Evolutionary conservation across 1,139 yeast species (phyloP).

Genomic region (Torulaspora globosa): DNA sequence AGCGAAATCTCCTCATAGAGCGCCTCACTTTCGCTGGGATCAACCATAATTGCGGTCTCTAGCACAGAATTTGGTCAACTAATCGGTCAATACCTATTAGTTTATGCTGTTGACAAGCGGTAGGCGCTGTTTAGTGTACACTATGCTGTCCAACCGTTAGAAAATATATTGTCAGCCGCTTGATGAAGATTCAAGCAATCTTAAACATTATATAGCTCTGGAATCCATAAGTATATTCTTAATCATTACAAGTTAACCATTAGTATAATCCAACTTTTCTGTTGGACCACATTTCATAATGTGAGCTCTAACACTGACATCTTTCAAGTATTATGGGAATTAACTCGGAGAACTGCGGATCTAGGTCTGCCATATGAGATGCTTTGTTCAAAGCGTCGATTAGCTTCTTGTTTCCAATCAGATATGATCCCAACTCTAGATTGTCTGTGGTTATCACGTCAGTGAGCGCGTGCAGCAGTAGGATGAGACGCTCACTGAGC

Average conservation of each 20-base stretch:
- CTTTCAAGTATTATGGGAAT: slow-evolving; percentile 8
- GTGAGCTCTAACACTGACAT: neutral
- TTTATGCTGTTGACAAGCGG: neutral
- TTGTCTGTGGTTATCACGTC: slow-evolving; percentile 20
- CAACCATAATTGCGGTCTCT: neutral
- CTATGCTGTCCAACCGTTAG: neutral
- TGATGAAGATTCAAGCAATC: neutral
- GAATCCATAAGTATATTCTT: neutral
- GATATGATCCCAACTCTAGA: slow-evolving; percentile 2
- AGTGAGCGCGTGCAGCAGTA: slow-evolving; percentile 30
- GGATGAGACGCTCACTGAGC: slow-evolving; percentile 28
- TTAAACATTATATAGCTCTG: neutral
- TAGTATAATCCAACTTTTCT: too few relatives aligned
- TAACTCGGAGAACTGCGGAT: slow-evolving; percentile 12
- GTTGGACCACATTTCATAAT: neutral
- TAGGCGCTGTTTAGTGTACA: neutral
- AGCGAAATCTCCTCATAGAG: slow-evolving; percentile 2
- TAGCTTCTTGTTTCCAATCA: slow-evolving; percentile 16
- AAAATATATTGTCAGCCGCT: neutral
- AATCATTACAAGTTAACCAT: neutral
- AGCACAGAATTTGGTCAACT: neutral
- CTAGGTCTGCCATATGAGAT: slow-evolving; percentile 8
- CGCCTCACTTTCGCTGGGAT: neutral
- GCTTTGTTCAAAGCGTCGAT: slow-evolving; percentile 13
- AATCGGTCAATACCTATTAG: neutral